These are phyloP conservation scores for Lagenaria siceraria DNA, from an alignment of 306 rosid genomes.

Conservation along the genomic window DNA sequence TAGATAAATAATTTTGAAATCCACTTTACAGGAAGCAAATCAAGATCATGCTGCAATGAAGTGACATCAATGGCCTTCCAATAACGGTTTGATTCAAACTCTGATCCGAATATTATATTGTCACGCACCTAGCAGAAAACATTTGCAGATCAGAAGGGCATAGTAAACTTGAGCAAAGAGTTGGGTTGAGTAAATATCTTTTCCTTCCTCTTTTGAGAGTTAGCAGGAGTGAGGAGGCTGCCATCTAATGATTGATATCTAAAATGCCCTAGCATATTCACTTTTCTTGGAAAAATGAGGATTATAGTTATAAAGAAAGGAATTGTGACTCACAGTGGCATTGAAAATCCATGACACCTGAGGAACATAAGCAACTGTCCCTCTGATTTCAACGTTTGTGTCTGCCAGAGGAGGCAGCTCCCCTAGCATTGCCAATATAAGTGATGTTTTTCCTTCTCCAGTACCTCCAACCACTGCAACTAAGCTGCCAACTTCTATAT, in stretches of 20 bases:
- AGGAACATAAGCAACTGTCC: constrained; percentile 87
- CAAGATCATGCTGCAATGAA: constrained; percentile 59
- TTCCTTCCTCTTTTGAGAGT: not conserved
- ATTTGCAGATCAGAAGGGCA: constrained; percentile 10
- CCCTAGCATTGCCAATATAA: constrained; percentile 75
- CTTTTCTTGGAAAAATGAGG: not conserved
- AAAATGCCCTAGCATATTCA: not conserved
- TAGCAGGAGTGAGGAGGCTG: not conserved
- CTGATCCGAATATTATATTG: constrained; percentile 73
- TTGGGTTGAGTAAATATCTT: not conserved
- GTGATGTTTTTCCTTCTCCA: constrained; percentile 90
- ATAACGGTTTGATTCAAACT: constrained; percentile 46
- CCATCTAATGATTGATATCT: not conserved
- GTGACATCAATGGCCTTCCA: constrained; percentile 57
- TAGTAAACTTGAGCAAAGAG: not conserved
- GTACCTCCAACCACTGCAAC: constrained; percentile 89
- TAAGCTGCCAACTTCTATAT: constrained; percentile 64
- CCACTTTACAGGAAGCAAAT: constrained; percentile 67
- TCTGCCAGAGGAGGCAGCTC: constrained; percentile 48
- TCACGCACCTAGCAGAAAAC: constrained; percentile 53
- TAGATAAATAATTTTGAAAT: constrained; percentile 9
- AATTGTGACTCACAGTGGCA: constrained; percentile 66
- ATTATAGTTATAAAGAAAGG: not conserved
- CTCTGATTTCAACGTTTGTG: constrained; percentile 45
- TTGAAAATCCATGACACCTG: constrained; percentile 96